Percentiles rank a stretch among this genome's conserved stretches.
phyloP scores from a whole-genome alignment of 495 filamentous ascomycete species.

The Oleoguttula mirabilis region DNA sequence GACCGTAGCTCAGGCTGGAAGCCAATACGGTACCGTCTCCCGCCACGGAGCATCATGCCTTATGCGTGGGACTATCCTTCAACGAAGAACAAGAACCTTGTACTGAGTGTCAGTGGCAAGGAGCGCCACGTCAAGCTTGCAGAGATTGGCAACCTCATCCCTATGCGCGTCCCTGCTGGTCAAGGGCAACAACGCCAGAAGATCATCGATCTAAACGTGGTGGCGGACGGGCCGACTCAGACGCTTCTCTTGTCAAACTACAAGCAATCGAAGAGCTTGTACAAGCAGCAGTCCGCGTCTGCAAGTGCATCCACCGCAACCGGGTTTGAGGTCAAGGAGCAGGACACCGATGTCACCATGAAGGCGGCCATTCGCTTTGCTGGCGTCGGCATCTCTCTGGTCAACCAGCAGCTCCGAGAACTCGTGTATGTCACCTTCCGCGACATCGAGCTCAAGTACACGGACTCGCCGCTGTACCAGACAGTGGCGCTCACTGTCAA shows the following conservation, averaged over 20 bases:
- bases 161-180: slow-evolving; percentile 63
- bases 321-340: slow-evolving; percentile 86
- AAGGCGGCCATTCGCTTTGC: slow-evolving; percentile 75
- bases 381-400: slow-evolving; percentile 83
- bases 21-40: slow-evolving; percentile 84
- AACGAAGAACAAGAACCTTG: slow-evolving; percentile 86
- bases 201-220: slow-evolving; percentile 91
- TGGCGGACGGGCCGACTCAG: slow-evolving; percentile 88
- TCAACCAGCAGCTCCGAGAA: slow-evolving; percentile 86
- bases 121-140: slow-evolving; percentile 85
- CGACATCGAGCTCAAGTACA: slow-evolving; percentile 82
- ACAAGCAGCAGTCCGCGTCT: slow-evolving; percentile 59
- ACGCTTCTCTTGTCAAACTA: slow-evolving; percentile 91
- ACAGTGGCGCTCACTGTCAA: slow-evolving; percentile 81
- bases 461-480: slow-evolving; percentile 84
- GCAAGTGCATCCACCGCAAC: slow-evolving; percentile 47
- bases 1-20: slow-evolving; percentile 71
- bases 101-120: slow-evolving; percentile 65
- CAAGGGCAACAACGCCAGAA: slow-evolving; percentile 48
- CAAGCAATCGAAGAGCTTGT: slow-evolving; percentile 84
- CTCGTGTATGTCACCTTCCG: slow-evolving; percentile 87
- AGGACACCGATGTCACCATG: slow-evolving; percentile 77
- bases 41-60: slow-evolving; percentile 93
- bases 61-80: slow-evolving; percentile 99
- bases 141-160: slow-evolving; percentile 89